Conservation (phyloP, 371 early-diverging fungal genomes). For the Saksenaea oblongispora region DNA sequence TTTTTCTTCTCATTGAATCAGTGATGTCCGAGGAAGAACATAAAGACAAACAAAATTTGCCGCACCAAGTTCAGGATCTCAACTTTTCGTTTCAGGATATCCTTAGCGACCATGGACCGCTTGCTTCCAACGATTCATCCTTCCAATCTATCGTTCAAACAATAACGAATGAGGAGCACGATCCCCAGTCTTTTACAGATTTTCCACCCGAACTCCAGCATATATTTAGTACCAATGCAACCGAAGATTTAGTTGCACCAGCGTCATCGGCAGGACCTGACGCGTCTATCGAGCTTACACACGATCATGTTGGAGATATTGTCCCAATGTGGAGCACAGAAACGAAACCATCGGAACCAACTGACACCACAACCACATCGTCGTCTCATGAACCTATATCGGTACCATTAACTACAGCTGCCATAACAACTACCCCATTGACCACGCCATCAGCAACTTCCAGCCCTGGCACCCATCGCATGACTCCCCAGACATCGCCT, state of each 20-base stretch:
- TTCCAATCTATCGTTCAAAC: slow-evolving; percentile 40
- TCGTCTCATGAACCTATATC: not conserved
- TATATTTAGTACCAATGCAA: slow-evolving; percentile 31
- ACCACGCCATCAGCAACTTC: not conserved
- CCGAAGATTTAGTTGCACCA: slow-evolving; percentile 23
- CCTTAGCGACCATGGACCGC: slow-evolving; percentile 20
- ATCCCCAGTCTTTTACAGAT: slow-evolving; percentile 30
- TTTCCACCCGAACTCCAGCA: slow-evolving; percentile 44
- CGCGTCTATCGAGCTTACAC: not conserved
- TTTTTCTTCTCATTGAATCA: slow-evolving; percentile 7
- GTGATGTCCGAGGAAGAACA: slow-evolving; percentile 18
- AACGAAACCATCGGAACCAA: not conserved
- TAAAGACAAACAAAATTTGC: slow-evolving; percentile 8
- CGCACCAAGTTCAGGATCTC: slow-evolving; percentile 16
- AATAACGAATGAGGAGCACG: slow-evolving; percentile 21
- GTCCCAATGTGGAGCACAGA: slow-evolving; percentile 3
- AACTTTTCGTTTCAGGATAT: slow-evolving; percentile 42
- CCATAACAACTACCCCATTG: not conserved
- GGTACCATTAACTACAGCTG: not conserved
- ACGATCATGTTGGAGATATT: slow-evolving; percentile 1
- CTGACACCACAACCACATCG: not conserved
- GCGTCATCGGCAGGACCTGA: slow-evolving; percentile 10
- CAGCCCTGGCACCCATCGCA: not conserved
- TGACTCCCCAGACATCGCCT: not conserved
- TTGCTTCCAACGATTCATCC: slow-evolving; percentile 28